Evolutionary conservation across 805 yeast genomes (phyloP).

Genomic region (Spathaspora gorwiae): DNA sequence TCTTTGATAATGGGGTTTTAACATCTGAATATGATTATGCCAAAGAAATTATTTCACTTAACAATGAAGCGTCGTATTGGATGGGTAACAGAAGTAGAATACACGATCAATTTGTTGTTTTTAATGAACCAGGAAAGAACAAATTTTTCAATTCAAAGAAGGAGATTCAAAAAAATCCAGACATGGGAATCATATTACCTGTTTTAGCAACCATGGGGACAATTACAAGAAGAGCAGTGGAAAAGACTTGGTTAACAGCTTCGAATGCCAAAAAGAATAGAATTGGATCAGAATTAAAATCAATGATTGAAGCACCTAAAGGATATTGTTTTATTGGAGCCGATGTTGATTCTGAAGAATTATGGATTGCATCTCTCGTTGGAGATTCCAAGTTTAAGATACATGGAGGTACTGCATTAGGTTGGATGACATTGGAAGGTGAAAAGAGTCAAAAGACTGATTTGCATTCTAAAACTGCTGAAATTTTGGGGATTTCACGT

Average conservation of each 20-base stretch:
- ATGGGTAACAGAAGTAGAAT: conserved; percentile 84
- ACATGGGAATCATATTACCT: conserved; percentile 77
- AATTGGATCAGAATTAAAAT: conserved; percentile 90
- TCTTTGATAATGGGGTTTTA: conserved; percentile 69
- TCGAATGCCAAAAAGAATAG: conserved; percentile 84
- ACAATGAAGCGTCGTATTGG: conserved; percentile 88
- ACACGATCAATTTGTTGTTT: conserved; percentile 79
- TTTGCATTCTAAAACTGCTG: conserved; percentile 89
- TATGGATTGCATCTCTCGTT: conserved; percentile 94
- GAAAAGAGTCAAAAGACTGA: conserved; percentile 89
- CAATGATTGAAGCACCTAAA: conserved; percentile 78
- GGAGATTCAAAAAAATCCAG: conserved; percentile 17
- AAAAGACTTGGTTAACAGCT: conserved; percentile 96
- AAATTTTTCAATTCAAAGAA: conserved; percentile 22
- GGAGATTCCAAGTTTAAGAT: conserved; percentile 86
- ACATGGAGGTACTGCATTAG: conserved; percentile 95
- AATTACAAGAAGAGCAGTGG: conserved; percentile 92
- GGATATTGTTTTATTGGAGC: conserved; percentile 96
- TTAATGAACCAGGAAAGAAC: conserved; percentile 20
- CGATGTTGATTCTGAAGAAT: conserved; percentile 96
- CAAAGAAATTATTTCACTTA: conserved; percentile 69
- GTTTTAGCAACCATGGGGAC: conserved; percentile 92
- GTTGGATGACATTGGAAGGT: conserved; percentile 99
- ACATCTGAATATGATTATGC: conserved; percentile 73
- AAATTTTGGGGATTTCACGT: conserved; percentile 81